These are phyloP conservation scores for Hemisphaericaspora xylofermentans DNA, from an alignment of 1,139 yeast species.

Conservation along the genomic window DNA sequence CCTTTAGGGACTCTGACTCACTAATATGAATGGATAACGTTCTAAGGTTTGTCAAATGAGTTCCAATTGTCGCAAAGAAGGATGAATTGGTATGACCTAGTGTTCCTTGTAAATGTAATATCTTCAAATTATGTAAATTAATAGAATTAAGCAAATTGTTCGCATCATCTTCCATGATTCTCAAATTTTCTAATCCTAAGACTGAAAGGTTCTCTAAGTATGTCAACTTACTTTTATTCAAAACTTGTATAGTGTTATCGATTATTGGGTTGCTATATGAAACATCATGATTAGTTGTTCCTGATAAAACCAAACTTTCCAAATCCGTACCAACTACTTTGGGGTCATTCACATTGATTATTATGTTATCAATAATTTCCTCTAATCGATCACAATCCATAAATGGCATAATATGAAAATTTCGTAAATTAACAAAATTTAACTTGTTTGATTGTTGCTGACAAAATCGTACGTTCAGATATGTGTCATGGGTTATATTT, in stretches of 20 bases:
- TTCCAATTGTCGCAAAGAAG: conserved; percentile 29
- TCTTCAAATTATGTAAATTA: conserved; percentile 20
- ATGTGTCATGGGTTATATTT: conserved; percentile 26
- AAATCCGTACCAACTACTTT: conserved; percentile 15
- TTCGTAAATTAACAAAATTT: conserved; percentile 24
- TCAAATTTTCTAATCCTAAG: conserved; percentile 28
- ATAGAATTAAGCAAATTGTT: conserved; percentile 20
- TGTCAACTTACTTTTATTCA: conserved; percentile 16
- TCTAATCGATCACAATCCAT: conserved; percentile 19
- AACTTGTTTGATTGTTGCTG: conserved; percentile 9
- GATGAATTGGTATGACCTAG: conserved; percentile 26
- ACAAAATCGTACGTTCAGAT: conserved; percentile 12
- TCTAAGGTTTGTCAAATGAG: conserved; percentile 24
- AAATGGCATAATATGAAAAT: conserved; percentile 32
- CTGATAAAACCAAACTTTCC: conserved; percentile 20
- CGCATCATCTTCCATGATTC: conserved; percentile 27
- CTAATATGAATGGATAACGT: conserved; percentile 44
- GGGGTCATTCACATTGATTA: conserved; percentile 16
- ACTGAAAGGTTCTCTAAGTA: conserved; percentile 19
- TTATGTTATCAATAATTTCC: conserved; percentile 20
- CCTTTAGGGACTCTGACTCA: conserved; percentile 41
- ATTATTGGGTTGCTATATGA: conserved; percentile 15
- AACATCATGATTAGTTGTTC: conserved; percentile 9
- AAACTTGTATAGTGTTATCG: conserved; percentile 15
- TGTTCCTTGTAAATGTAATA: conserved; percentile 27